Conservation (phyloP, 169 alveolate genomes). For the Perkinsus olseni region DNA sequence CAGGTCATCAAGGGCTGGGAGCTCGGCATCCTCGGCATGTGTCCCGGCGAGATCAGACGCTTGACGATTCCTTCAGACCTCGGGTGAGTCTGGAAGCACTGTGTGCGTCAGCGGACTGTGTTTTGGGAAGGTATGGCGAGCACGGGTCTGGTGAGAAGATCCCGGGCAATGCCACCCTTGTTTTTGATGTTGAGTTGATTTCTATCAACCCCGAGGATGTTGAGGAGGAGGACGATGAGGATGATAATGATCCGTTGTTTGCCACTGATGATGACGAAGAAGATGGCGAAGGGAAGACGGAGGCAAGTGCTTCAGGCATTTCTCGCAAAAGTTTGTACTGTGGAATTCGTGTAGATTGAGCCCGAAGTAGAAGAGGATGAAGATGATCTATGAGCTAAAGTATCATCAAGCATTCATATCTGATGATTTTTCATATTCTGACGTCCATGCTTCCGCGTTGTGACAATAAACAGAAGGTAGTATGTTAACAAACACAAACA, state of each 20-base stretch:
- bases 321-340: background rate
- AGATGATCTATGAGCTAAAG: background rate
- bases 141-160: background rate
- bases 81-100: background rate
- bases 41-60: background rate
- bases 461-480: background rate
- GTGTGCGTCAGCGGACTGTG: background rate
- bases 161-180: background rate
- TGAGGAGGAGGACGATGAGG: background rate
- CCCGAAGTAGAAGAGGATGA: background rate
- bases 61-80: background rate
- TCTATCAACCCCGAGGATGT: background rate
- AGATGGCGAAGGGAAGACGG: background rate
- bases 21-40: background rate
- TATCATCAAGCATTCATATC: background rate
- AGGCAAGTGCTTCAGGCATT: background rate
- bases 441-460: background rate
- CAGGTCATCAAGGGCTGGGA: background rate
- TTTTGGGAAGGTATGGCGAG: background rate
- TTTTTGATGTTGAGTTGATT: background rate
- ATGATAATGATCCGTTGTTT: background rate
- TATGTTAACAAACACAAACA: no score
- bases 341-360: background rate
- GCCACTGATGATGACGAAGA: background rate
- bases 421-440: background rate